phyloP scores from a whole-genome alignment of 768 basidiomycete genomes.

The Auriculariales sp. region DNA sequence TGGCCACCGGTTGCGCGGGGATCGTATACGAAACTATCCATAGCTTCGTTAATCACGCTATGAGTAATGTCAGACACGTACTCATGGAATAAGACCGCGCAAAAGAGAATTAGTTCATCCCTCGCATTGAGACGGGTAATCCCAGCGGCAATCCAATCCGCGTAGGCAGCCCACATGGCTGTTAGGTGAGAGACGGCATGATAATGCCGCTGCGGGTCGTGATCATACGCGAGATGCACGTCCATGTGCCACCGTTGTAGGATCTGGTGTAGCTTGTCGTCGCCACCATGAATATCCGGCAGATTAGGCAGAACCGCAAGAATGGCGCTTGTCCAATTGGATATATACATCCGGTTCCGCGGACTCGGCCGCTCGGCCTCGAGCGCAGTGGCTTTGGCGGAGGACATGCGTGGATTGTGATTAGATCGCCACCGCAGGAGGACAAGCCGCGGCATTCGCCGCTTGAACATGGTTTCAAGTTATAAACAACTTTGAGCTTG shows the following conservation, averaged over 20 bases:
- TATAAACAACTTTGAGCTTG: too few relatives aligned
- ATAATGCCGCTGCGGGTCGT: not conserved
- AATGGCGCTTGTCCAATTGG: too few relatives aligned
- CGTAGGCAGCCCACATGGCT: not conserved
- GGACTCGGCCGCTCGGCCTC: too few relatives aligned
- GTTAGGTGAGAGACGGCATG: not conserved
- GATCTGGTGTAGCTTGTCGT: too few relatives aligned
- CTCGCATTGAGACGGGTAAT: not conserved
- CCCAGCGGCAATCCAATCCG: not conserved
- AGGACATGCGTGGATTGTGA: too few relatives aligned
- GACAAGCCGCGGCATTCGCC: too few relatives aligned
- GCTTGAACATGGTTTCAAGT: too few relatives aligned
- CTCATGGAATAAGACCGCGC: not conserved
- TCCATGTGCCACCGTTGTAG: not conserved
- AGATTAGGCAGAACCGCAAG: too few relatives aligned
- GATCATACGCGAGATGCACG: not conserved
- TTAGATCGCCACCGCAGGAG: too few relatives aligned
- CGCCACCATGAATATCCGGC: too few relatives aligned
- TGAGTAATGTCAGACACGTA: not conserved
- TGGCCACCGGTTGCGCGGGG: not conserved
- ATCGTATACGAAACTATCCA: not conserved
- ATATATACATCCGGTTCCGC: too few relatives aligned
- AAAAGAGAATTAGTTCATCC: not conserved
- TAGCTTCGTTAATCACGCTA: not conserved
- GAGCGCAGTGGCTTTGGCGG: too few relatives aligned